phyloP scores from a whole-genome alignment of 345 rosid species.

The Anastatica hierochuntica region DNA sequence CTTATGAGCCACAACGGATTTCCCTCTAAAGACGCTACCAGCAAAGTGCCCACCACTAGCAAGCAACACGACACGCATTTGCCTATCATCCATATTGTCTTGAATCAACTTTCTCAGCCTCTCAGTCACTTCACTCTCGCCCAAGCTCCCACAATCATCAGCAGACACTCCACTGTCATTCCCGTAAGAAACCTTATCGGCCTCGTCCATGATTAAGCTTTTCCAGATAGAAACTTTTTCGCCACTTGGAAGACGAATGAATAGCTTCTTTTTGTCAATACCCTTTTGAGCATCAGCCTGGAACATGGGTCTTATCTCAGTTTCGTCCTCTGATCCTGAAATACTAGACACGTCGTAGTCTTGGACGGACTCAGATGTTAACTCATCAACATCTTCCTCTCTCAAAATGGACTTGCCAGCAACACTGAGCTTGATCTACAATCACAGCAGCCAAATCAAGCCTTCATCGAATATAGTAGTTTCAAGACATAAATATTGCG shows the following conservation, averaged over 20 bases:
- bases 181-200: conserved; percentile 39
- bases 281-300: conserved; percentile 29
- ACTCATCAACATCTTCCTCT: conserved; percentile 81
- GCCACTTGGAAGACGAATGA: conserved; percentile 51
- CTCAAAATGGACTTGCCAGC: conserved; percentile 69
- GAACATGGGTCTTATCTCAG: conserved; percentile 26
- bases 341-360: conserved; percentile 86
- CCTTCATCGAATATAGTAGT: not conserved
- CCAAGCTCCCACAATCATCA: conserved; percentile 19
- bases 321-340: conserved; percentile 96
- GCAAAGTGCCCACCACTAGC: conserved; percentile 93
- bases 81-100: conserved; percentile 36
- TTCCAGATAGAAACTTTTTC: conserved; percentile 74
- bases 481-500: too few relatives aligned
- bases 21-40: conserved; percentile 74
- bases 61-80: conserved; percentile 61
- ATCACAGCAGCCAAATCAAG: conserved; percentile 1
- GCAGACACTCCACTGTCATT: conserved; percentile 26
- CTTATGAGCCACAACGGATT: conserved; percentile 61
- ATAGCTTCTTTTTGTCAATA: conserved; percentile 46
- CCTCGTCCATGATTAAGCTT: conserved; percentile 53
- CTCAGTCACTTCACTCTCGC: conserved; percentile 43
- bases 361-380: conserved; percentile 56
- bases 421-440: conserved; percentile 66
- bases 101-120: conserved; percentile 40